Conservation (phyloP, 139 green algal genomes). For the Chlamydomonas asymmetrica region DNA sequence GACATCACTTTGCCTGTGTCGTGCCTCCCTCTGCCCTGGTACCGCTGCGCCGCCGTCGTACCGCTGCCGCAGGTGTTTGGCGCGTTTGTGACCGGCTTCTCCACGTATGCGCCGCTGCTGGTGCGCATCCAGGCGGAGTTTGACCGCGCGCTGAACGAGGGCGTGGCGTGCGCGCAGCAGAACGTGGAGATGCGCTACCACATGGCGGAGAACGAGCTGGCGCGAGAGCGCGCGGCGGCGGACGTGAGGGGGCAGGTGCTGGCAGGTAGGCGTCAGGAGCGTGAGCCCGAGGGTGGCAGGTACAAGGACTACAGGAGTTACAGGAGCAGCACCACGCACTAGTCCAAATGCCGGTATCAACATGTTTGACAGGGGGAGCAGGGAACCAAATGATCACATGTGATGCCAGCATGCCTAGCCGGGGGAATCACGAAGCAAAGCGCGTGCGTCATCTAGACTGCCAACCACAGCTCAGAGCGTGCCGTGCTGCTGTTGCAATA, state of each 20-base stretch:
- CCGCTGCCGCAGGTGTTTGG: constrained; percentile 35
- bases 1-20: too few relatives aligned
- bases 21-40: neutral
- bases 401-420: too few relatives aligned
- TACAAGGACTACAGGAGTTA: neutral
- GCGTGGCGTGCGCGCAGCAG: constrained; percentile 33
- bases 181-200: constrained; percentile 38
- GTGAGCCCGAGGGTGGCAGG: neutral
- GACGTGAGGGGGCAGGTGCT: constrained; percentile 31
- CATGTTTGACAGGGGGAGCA: neutral
- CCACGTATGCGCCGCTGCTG: constrained; percentile 38
- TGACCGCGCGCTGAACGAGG: constrained; percentile 39
- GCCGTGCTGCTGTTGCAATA: too few relatives aligned
- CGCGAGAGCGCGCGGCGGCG: constrained; percentile 16
- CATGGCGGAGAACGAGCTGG: constrained; percentile 29
- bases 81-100: constrained; percentile 46
- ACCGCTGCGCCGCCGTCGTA: neutral
- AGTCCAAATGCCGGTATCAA: neutral
- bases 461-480: too few relatives aligned
- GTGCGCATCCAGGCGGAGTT: constrained; percentile 42
- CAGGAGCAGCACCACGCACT: neutral
- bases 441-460: too few relatives aligned
- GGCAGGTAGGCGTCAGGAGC: constrained; percentile 2
- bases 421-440: too few relatives aligned
- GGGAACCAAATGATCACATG: neutral